Conservation (phyloP, 768 basidiomycete genomes). For the Termitomyces heimii region DNA sequence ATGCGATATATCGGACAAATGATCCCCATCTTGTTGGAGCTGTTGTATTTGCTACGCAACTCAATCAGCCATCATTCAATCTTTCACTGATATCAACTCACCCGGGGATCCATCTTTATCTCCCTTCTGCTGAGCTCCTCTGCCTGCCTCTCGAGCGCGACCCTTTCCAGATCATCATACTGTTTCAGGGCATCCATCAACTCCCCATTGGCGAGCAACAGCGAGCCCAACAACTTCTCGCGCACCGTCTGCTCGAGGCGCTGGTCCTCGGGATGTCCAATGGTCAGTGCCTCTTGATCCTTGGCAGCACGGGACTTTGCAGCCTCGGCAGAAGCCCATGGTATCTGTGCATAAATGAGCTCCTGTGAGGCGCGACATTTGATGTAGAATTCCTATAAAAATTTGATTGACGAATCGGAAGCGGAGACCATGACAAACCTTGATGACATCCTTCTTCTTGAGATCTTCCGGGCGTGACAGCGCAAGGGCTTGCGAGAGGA, state of each 20-base stretch:
- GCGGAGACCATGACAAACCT: slow-evolving; percentile 25
- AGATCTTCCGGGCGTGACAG: slow-evolving; percentile 67
- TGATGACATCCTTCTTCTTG: slow-evolving; percentile 56
- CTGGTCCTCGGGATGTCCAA: slow-evolving; percentile 22
- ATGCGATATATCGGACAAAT: slow-evolving; percentile 22
- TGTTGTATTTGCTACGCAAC: slow-evolving; percentile 26
- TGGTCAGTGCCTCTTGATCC: slow-evolving; percentile 15
- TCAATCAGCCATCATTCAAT: not conserved
- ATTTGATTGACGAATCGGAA: not conserved
- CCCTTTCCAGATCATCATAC: slow-evolving; percentile 71
- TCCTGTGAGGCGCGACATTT: slow-evolving; percentile 83
- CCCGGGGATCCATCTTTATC: slow-evolving; percentile 57
- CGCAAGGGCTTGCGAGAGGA: slow-evolving; percentile 67
- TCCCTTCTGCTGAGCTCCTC: slow-evolving; percentile 71
- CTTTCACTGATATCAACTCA: slow-evolving; percentile 26
- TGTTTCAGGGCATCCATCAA: slow-evolving; percentile 63
- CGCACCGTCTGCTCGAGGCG: slow-evolving; percentile 53
- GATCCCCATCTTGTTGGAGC: slow-evolving; percentile 28
- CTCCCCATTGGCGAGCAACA: slow-evolving; percentile 71
- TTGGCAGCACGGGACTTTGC: slow-evolving; percentile 52
- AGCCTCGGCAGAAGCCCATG: slow-evolving; percentile 84
- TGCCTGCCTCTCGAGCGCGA: slow-evolving; percentile 57
- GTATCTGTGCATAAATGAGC: slow-evolving; percentile 77
- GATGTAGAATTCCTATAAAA: slow-evolving; percentile 67
- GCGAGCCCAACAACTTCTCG: slow-evolving; percentile 65